A percentile compares a stretch with the other conserved stretches of the same genome.
phyloP scores from a whole-genome alignment of 305 asterid species.

The Fraxinus baroniana region DNA sequence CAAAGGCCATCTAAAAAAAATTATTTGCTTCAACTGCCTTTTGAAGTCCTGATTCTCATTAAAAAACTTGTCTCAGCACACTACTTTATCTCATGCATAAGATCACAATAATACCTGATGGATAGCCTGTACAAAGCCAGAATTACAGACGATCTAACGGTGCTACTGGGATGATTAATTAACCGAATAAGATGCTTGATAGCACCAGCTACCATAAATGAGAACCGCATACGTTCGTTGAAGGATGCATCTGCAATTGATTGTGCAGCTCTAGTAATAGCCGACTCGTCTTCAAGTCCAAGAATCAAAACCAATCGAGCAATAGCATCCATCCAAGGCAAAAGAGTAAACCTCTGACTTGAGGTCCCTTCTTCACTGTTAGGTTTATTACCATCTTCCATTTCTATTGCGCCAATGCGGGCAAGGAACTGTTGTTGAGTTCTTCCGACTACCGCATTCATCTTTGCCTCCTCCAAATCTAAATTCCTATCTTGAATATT shows the following conservation, averaged over 20 bases:
- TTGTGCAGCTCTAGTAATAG: constrained; percentile 73
- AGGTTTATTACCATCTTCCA: constrained; percentile 48
- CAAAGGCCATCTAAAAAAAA: neutral
- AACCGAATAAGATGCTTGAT: constrained; percentile 62
- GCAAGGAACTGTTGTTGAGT: constrained; percentile 84
- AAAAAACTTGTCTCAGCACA: neutral
- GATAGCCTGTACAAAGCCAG: constrained; percentile 76
- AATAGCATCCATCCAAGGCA: constrained; percentile 78
- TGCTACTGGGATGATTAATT: constrained; percentile 52
- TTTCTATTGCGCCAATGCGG: constrained; percentile 80
- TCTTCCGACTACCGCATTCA: constrained; percentile 65
- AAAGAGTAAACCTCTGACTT: constrained; percentile 52
- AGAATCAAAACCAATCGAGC: constrained; percentile 87
- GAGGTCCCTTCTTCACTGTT: constrained; percentile 29
- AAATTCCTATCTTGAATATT: constrained; percentile 42
- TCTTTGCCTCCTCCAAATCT: constrained; percentile 63
- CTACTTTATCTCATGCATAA: constrained; percentile 13
- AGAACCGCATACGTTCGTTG: constrained; percentile 65
- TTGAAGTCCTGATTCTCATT: neutral
- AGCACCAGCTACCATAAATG: constrained; percentile 86
- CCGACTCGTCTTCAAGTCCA: constrained; percentile 75
- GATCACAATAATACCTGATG: constrained; percentile 52
- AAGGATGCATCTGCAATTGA: constrained; percentile 74
- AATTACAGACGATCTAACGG: constrained; percentile 52
- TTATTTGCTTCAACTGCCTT: neutral